phyloP scores from a whole-genome alignment of 2,329 filamentous ascomycete species.

The Ceratocystis cubensis region DNA sequence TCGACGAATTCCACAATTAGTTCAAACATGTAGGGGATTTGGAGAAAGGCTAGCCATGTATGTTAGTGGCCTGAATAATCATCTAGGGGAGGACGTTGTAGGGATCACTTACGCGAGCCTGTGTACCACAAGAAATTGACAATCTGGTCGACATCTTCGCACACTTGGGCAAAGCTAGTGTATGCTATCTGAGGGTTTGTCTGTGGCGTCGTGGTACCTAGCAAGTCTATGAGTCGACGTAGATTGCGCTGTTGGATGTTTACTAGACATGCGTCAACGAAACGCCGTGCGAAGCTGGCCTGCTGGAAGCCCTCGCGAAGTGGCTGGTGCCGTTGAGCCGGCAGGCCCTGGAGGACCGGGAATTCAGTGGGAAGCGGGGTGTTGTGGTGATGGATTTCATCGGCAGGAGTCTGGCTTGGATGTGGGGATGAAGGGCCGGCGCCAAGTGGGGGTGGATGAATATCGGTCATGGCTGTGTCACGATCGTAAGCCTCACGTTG shows the following conservation, averaged over 20 bases:
- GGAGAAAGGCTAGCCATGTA: conserved; percentile 22
- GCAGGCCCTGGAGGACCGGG: conserved; percentile 5
- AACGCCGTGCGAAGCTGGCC: conserved; percentile 3
- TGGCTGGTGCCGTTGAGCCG: neutral
- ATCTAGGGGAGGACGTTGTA: neutral
- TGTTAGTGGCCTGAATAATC: neutral
- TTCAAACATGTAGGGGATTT: conserved; percentile 73
- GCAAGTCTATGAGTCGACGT: neutral
- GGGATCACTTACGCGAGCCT: conserved; percentile 56
- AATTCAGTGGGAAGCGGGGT: conserved; percentile 13
- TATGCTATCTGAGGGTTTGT: conserved; percentile 42
- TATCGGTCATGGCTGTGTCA: neutral
- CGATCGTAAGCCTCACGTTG: neutral
- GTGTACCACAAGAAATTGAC: conserved; percentile 77
- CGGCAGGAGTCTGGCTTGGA: neutral
- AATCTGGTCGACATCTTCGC: conserved; percentile 58
- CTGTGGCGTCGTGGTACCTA: conserved; percentile 26
- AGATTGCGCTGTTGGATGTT: conserved; percentile 15
- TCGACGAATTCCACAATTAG: conserved; percentile 58
- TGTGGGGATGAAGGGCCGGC: neutral
- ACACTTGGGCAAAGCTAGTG: conserved; percentile 54
- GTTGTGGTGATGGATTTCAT: neutral
- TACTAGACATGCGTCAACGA: conserved; percentile 8
- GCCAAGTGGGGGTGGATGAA: neutral
- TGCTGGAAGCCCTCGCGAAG: conserved; percentile 10